Evolutionary conservation across 2,329 filamentous ascomycete species (phyloP), one percentile per base, ranked within the genome.

Genomic region (Apiospora koreana): DNA sequence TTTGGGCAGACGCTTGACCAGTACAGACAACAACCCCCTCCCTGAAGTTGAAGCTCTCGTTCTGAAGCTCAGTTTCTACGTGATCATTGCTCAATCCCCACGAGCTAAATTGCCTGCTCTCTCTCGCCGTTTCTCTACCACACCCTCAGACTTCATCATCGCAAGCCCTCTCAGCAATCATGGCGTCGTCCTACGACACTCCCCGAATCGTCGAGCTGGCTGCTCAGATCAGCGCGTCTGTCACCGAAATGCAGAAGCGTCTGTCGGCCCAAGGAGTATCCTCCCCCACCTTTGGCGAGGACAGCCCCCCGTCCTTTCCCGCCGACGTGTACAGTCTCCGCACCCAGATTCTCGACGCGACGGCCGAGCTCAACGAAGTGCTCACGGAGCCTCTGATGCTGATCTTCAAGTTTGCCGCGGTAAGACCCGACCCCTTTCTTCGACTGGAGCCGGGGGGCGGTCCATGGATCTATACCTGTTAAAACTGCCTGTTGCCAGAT

Each of bases 341-440:
- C 9, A 1, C 28, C 4, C 28, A 62, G 4, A 62, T 62, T 2
- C 54, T 62, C 12, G 64, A 65, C 3, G 64, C 64, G n/a, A 65
- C 64, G 12, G n/a, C 64, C 38, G 64, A 65, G 64, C 64, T 65
- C 64, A 42, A 65, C 14, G 64, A 65, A 42, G n/a, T 65, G 38
- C 64, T 65, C 25, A 42, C 42, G 43, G 64, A 65, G 38, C 64
- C 64, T 28, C 25, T 65, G 64, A 65, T 42, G 38, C 38, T 65
- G 64, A 42, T 65, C 2, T 65, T 65, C 64, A 42, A 65, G 64
- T 42, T 42, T 18, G 42, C 38, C 14, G n/a, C 38, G n/a, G 64
- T 45, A 43, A 65, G 38, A 18, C 38, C 12, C n/a, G n/a, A n/a
- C n/a, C n/a, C n/a, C n/a, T n/a, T 45, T 8, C 64, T 18, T 3